Evolutionary conservation across 2,329 filamentous ascomycete genomes (phyloP).

Genomic region (Paecilomyces sp.): DNA sequence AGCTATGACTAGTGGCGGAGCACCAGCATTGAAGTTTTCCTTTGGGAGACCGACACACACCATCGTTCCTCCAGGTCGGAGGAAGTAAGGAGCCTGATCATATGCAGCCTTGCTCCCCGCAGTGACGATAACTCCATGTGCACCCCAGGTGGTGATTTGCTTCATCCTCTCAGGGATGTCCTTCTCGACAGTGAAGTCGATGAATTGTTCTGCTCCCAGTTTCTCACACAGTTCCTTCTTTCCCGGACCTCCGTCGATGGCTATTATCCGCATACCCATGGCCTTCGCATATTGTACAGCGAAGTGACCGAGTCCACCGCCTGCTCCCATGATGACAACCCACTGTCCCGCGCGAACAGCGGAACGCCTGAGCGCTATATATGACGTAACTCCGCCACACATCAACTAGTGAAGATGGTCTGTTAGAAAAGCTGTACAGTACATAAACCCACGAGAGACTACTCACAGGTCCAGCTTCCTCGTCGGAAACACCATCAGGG

Average conservation of each 20-base stretch:
- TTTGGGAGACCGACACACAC: conserved; percentile 30
- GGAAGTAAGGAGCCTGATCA: conserved; percentile 20
- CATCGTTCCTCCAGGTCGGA: conserved; percentile 28
- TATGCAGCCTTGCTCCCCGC: conserved; percentile 29
- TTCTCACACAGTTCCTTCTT: conserved; percentile 28
- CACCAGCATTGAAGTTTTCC: conserved; percentile 28
- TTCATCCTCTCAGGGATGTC: conserved; percentile 26
- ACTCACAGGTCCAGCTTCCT: background rate
- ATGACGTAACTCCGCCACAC: conserved; percentile 31
- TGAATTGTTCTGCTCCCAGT: conserved; percentile 28
- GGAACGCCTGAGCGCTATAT: conserved; percentile 4
- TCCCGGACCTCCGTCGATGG: conserved; percentile 7
- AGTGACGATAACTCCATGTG: conserved; percentile 29
- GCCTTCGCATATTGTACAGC: conserved; percentile 26
- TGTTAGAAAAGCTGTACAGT: conserved; percentile 18
- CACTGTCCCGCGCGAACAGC: conserved; percentile 19
- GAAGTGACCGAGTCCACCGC: conserved; percentile 23
- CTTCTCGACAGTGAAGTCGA: conserved; percentile 25
- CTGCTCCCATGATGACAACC: conserved; percentile 16
- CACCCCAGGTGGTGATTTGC: conserved; percentile 27
- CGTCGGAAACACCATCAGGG: conserved; percentile 23
- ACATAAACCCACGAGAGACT: background rate
- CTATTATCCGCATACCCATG: conserved; percentile 12
- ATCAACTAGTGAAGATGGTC: conserved; percentile 26
- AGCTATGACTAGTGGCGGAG: conserved; percentile 30